These are phyloP conservation scores for Naganishia sp. DNA, from an alignment of 1,284 basidiomycete species.

Conservation along the genomic window DNA sequence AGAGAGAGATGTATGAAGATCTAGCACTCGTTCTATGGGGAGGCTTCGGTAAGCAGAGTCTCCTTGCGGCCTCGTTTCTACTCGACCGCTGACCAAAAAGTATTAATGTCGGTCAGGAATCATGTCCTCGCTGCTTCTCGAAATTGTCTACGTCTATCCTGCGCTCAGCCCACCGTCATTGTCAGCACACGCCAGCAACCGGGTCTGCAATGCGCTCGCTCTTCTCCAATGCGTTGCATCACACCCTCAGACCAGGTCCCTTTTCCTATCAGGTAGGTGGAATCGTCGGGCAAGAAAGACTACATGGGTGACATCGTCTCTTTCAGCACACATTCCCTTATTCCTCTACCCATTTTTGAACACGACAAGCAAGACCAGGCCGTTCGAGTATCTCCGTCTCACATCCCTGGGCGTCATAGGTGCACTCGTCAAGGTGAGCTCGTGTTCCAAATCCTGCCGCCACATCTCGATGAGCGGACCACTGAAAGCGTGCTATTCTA, in stretches of 20 bases:
- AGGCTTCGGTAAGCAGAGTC: slow-evolving; percentile 81
- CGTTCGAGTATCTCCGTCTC: slow-evolving; percentile 96
- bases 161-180: slow-evolving; percentile 92
- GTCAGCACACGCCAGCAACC: slow-evolving; percentile 97
- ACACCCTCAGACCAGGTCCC: slow-evolving; percentile 86
- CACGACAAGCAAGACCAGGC: slow-evolving; percentile 97
- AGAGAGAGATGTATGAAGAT: slow-evolving; percentile 98
- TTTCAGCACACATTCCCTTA: slow-evolving; percentile 89
- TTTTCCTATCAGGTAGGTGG: slow-evolving; percentile 80
- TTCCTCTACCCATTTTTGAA: slow-evolving; percentile 99
- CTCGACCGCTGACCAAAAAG: slow-evolving; percentile 6
- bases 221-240: slow-evolving; percentile 97
- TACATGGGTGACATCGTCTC: neutral
- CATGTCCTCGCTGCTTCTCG: slow-evolving; percentile 97
- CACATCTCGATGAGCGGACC: too few species aligned
- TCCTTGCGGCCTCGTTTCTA: too few species aligned
- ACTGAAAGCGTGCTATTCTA: slow-evolving; percentile 6
- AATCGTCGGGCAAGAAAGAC: neutral
- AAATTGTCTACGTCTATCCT: slow-evolving; percentile 98
- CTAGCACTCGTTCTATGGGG: slow-evolving; percentile 98
- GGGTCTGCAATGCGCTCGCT: slow-evolving; percentile 98
- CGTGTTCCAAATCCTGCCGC: too few species aligned
- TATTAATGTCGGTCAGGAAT: slow-evolving; percentile 66
- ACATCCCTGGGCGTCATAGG: slow-evolving; percentile 98
- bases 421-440: slow-evolving; percentile 80